These are phyloP conservation scores for Malus hybrid DNA, from an alignment of 331 rosid genomes.

Conservation along the genomic window DNA sequence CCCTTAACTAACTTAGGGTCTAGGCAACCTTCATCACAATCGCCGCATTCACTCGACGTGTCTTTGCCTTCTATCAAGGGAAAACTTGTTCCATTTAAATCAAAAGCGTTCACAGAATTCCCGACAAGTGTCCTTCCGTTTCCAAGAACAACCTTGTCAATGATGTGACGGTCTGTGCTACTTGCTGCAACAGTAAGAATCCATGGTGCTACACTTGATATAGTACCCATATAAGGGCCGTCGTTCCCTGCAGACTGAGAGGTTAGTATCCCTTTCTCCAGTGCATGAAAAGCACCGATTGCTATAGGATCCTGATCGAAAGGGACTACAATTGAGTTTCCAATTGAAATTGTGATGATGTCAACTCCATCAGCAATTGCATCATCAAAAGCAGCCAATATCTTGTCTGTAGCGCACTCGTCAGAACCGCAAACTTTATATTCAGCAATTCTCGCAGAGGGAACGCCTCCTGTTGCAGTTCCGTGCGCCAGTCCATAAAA, in stretches of 20 bases:
- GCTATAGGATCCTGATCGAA: background rate
- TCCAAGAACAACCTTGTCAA: conserved; percentile 28
- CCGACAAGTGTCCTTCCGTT: conserved; percentile 11
- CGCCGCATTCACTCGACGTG: background rate
- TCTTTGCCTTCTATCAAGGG: background rate
- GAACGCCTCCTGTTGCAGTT: conserved; percentile 31
- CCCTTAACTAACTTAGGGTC: conserved; percentile 9
- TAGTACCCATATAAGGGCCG: background rate
- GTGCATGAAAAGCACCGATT: conserved; percentile 39
- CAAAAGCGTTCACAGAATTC: conserved; percentile 1
- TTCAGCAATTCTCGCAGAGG: conserved; percentile 28
- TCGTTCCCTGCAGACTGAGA: conserved; percentile 20
- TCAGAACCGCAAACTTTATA: background rate
- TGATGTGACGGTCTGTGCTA: conserved; percentile 11
- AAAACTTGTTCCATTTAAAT: conserved; percentile 10
- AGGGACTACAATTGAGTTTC: fast-evolving
- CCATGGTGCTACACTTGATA: conserved; percentile 22
- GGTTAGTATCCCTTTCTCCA: conserved; percentile 27
- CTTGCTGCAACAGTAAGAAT: conserved; percentile 15
- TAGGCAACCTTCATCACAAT: background rate
- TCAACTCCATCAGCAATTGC: conserved; percentile 37
- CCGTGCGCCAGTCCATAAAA: conserved; percentile 27
- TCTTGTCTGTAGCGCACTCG: background rate
- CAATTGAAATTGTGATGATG: conserved; percentile 16
- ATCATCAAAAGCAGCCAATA: conserved; percentile 31